phyloP scores from a whole-genome alignment of 805 yeast genomes.

The Candida gorgasii region DNA sequence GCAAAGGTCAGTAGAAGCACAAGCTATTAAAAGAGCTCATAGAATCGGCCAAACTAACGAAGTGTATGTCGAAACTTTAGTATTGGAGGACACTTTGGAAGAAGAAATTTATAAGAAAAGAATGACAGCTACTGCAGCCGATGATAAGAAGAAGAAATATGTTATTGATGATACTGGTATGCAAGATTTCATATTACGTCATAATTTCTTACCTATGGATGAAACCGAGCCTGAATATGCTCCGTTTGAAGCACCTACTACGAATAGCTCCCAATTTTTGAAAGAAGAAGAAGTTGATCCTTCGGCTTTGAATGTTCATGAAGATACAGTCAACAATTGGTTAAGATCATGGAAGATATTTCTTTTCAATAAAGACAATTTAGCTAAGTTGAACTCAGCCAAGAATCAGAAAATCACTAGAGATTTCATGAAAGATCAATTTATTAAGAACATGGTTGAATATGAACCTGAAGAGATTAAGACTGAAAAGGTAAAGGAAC shows the following conservation, averaged over 20 bases:
- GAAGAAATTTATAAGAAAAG: constrained; percentile 61
- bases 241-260: constrained; percentile 31
- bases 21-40: constrained; percentile 76
- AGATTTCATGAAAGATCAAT: constrained; percentile 21
- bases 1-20: constrained; percentile 70
- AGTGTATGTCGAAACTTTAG: constrained; percentile 68
- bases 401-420: constrained; percentile 23
- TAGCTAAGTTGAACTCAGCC: constrained; percentile 25
- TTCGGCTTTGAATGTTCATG: constrained; percentile 13
- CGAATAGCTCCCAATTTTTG: not conserved
- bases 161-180: constrained; percentile 62
- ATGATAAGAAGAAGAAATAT: constrained; percentile 25
- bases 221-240: constrained; percentile 36
- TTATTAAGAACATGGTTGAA: constrained; percentile 18
- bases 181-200: constrained; percentile 54
- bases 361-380: constrained; percentile 32
- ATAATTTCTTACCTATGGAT: constrained; percentile 41
- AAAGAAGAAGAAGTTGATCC: constrained; percentile 13
- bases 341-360: constrained; percentile 27
- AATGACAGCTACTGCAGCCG: constrained; percentile 15
- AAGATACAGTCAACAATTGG: constrained; percentile 9
- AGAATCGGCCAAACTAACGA: constrained; percentile 69
- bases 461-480: constrained; percentile 8
- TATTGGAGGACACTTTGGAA: constrained; percentile 62
- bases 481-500: constrained; percentile 5